phyloP scores from a whole-genome alignment of 2,329 filamentous ascomycete genomes.

The Plectosphaerella cucumerina region DNA sequence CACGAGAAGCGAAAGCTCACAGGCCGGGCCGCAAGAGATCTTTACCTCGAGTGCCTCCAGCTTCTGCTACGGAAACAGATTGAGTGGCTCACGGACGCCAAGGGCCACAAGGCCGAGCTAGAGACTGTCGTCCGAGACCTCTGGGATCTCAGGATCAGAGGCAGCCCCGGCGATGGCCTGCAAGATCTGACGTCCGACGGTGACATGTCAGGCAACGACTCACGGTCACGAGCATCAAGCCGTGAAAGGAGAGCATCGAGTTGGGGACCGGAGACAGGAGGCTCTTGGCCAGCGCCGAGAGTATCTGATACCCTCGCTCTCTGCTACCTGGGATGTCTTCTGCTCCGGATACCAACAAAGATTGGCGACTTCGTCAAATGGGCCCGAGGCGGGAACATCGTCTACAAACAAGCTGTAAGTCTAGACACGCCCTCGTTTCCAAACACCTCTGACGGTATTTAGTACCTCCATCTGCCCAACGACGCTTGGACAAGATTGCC shows the following conservation, averaged over 20 bases:
- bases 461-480: slow-evolving; percentile 55
- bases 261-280: slow-evolving; percentile 39
- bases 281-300: slow-evolving; percentile 55
- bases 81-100: slow-evolving; percentile 63
- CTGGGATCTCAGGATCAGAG: slow-evolving; percentile 68
- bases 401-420: slow-evolving; percentile 65
- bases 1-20: slow-evolving; percentile 51
- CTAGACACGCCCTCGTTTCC: no score
- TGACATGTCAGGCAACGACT: slow-evolving; percentile 33
- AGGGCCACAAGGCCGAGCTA: slow-evolving; percentile 66
- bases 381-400: slow-evolving; percentile 62
- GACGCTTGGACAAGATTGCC: slow-evolving; percentile 65
- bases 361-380: slow-evolving; percentile 69
- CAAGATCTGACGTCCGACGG: slow-evolving; percentile 19
- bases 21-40: slow-evolving; percentile 66
- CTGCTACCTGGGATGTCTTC: slow-evolving; percentile 73
- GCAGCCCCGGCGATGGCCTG: slow-evolving; percentile 30
- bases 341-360: slow-evolving; percentile 73
- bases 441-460: background rate
- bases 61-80: slow-evolving; percentile 80
- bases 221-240: slow-evolving; percentile 25
- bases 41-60: slow-evolving; percentile 83
- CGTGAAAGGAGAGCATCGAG: slow-evolving; percentile 28
- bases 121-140: slow-evolving; percentile 79
- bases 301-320: slow-evolving; percentile 72